Percentiles rank a stretch among this genome's conserved stretches.
Evolutionary conservation across 345 rosid species (phyloP).

Genomic region (Salix suchowensis): DNA sequence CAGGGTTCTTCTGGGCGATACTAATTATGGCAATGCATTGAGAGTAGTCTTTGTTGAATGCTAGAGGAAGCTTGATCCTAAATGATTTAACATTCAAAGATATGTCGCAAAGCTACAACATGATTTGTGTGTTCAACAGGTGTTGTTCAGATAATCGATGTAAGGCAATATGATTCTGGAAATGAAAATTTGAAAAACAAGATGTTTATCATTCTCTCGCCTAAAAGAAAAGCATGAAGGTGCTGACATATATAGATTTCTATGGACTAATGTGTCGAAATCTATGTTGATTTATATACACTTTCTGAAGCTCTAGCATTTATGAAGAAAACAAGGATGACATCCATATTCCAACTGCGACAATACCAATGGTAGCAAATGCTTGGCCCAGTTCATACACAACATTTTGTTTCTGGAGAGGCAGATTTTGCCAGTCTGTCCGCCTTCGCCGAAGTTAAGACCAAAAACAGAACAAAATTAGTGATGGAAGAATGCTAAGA

Average conservation of each 20-base stretch:
- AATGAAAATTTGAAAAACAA: too few species aligned
- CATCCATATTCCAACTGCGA: conserved; percentile 78
- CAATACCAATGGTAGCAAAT: conserved; percentile 64
- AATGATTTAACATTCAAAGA: too few species aligned
- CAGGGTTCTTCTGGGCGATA: too few species aligned
- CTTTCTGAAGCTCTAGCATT: conserved; percentile 9
- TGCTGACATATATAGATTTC: background rate
- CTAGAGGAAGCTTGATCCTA: too few species aligned
- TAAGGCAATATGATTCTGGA: too few species aligned
- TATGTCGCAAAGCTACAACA: too few species aligned
- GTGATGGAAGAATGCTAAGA: background rate
- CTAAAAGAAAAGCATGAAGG: too few species aligned
- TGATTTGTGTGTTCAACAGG: too few species aligned
- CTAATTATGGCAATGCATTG: too few species aligned
- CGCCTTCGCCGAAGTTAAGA: conserved; percentile 31
- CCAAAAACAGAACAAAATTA: background rate
- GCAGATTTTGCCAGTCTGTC: conserved; percentile 76
- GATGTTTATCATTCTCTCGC: too few species aligned
- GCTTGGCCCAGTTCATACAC: conserved; percentile 70
- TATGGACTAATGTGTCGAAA: background rate
- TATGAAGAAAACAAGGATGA: conserved; percentile 47
- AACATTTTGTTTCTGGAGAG: conserved; percentile 46
- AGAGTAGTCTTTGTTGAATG: too few species aligned
- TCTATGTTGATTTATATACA: conserved; percentile 30
- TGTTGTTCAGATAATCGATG: too few species aligned